phyloP scores from a whole-genome alignment of 306 rosid genomes.

The Cercis canadensis region DNA sequence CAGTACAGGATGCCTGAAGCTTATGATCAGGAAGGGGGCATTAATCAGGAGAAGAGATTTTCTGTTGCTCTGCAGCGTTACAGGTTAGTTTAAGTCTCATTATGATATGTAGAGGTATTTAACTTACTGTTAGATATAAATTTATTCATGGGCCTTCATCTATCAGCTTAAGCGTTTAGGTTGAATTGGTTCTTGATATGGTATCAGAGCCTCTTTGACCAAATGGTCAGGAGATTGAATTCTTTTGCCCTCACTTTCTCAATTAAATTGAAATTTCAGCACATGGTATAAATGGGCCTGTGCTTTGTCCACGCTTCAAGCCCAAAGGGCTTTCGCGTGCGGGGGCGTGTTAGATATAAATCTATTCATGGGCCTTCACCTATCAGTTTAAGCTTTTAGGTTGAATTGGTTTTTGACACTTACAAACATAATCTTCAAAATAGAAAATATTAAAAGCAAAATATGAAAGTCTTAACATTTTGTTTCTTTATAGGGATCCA shows the following conservation, averaged over 20 bases:
- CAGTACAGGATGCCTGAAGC: conserved; percentile 98
- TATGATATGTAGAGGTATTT: too few species aligned
- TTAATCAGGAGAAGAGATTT: conserved; percentile 90
- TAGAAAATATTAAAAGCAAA: conserved; percentile 1
- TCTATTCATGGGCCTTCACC: too few species aligned
- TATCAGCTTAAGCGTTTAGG: too few species aligned
- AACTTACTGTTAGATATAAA: conserved; percentile 39
- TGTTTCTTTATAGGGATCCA: conserved; percentile 55
- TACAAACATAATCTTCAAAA: conserved; percentile 32
- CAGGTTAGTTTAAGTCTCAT: conserved; percentile 46
- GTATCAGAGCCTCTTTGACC: too few species aligned
- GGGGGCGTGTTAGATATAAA: neutral
- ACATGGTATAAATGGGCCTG: too few species aligned
- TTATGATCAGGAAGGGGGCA: conserved; percentile 83
- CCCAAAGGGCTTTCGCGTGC: too few species aligned
- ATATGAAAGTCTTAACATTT: conserved; percentile 17
- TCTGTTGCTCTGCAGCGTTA: conserved; percentile 72
- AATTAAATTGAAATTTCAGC: too few species aligned
- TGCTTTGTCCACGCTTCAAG: too few species aligned
- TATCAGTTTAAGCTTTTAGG: too few species aligned
- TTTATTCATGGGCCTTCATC: neutral
- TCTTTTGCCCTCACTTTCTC: too few species aligned
- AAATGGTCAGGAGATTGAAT: too few species aligned
- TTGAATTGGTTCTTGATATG: too few species aligned
- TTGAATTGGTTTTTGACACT: conserved; percentile 36